These are phyloP conservation scores for Talaromyces sp. DNA, from an alignment of 2,329 filamentous ascomycete genomes.

Conservation along the genomic window DNA sequence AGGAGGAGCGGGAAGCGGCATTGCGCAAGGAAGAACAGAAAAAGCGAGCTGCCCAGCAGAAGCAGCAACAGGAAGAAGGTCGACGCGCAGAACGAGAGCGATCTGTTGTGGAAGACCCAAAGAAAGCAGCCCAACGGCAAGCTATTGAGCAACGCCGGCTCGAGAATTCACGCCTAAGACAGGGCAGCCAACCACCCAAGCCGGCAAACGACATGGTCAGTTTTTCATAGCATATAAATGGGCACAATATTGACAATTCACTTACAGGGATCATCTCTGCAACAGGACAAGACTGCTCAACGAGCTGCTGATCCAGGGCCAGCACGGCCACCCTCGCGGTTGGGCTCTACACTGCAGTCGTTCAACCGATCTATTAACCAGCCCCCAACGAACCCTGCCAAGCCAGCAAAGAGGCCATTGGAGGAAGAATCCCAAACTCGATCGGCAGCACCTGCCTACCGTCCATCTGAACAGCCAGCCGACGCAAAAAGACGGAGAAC, in stretches of 20 bases:
- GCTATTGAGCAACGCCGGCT: conserved; percentile 49
- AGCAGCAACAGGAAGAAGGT: conserved; percentile 47
- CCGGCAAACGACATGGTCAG: conserved; percentile 32
- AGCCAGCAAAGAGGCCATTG: conserved; percentile 67
- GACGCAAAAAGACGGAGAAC: conserved; percentile 78
- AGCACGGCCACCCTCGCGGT: conserved; percentile 46
- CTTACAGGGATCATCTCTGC: conserved; percentile 18
- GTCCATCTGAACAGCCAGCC: conserved; percentile 56
- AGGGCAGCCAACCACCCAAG: conserved; percentile 36
- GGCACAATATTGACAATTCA: conserved; percentile 10
- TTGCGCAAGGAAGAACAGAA: conserved; percentile 71
- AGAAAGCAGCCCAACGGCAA: conserved; percentile 61
- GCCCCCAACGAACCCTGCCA: conserved; percentile 62
- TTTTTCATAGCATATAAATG: not conserved
- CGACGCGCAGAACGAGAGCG: conserved; percentile 54
- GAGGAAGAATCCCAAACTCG: conserved; percentile 54
- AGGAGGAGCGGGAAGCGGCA: conserved; percentile 73
- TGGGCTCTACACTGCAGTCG: conserved; percentile 47
- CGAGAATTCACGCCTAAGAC: conserved; percentile 42
- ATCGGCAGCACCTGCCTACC: conserved; percentile 31
- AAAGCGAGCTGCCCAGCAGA: conserved; percentile 57
- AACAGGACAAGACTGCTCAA: conserved; percentile 27
- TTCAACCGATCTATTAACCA: conserved; percentile 56
- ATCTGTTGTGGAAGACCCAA: conserved; percentile 52
- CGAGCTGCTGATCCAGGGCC: conserved; percentile 46